Evolutionary conservation across 2,329 filamentous ascomycete species (phyloP).

Genomic region (Cryphonectria radicalis): DNA sequence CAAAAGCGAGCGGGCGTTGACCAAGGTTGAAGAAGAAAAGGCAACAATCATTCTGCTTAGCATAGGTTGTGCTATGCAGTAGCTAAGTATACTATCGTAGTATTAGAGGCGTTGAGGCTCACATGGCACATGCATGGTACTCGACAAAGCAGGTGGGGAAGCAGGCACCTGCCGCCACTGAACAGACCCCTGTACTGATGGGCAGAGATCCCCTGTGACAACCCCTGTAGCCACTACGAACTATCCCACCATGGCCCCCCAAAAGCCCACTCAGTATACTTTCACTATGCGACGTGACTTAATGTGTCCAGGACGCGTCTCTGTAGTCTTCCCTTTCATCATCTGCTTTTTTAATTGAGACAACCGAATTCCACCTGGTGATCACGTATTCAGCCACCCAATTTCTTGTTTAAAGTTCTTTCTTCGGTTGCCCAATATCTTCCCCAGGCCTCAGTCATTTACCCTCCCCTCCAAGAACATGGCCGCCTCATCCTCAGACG

Average conservation of each 20-base stretch:
- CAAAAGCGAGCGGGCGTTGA: neutral
- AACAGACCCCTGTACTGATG: neutral
- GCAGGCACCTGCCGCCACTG: neutral
- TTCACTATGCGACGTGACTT: neutral
- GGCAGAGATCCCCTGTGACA: neutral
- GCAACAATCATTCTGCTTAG: neutral
- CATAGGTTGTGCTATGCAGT: neutral
- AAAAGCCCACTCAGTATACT: neutral
- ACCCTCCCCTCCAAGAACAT: neutral
- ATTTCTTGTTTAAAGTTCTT: neutral
- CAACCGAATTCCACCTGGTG: neutral
- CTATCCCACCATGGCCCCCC: neutral
- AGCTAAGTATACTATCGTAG: neutral
- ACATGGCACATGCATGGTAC: neutral
- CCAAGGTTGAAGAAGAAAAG: neutral
- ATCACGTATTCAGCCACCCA: neutral
- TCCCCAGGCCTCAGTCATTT: neutral
- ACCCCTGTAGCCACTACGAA: neutral
- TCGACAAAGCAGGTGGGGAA: neutral
- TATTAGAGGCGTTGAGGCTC: neutral
- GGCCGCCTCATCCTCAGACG: constrained; percentile 32
- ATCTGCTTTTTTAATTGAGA: neutral
- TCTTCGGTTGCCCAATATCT: neutral
- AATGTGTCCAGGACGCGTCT: neutral
- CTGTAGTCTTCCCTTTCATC: no score